Percentiles rank a stretch among this genome's conserved stretches.
These are phyloP conservation scores for Fraxinus paxiana DNA, from an alignment of 305 asterid genomes.

Conservation along the genomic window DNA sequence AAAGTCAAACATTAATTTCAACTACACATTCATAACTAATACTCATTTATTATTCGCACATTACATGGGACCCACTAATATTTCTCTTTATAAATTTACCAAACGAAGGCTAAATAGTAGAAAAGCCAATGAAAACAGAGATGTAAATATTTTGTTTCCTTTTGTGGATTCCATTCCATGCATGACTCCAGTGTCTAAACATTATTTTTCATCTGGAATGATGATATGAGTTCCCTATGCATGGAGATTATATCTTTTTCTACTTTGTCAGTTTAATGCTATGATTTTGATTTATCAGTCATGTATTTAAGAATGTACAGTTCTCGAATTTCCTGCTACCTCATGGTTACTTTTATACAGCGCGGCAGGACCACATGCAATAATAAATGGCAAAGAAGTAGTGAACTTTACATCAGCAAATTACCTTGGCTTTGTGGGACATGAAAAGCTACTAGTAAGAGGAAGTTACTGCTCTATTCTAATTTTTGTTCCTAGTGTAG, in stretches of 20 bases:
- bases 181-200: neutral
- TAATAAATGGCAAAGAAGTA: slow-evolving; percentile 66
- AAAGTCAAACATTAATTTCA: neutral
- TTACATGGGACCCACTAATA: neutral
- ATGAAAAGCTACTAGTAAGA: slow-evolving; percentile 65
- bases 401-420: slow-evolving; percentile 88
- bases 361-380: slow-evolving; percentile 93
- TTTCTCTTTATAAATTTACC: neutral
- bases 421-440: slow-evolving; percentile 88
- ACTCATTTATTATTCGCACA: neutral
- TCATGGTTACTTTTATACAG: slow-evolving; percentile 44
- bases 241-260: slow-evolving; percentile 8
- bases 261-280: neutral
- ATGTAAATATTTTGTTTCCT: neutral
- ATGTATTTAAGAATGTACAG: neutral
- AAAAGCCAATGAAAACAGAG: slow-evolving; percentile 3
- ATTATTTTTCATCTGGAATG: neutral
- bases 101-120: neutral
- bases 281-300: neutral
- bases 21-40: neutral
- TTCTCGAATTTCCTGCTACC: slow-evolving; percentile 21
- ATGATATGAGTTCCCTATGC: slow-evolving; percentile 2
- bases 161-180: slow-evolving; percentile 5
- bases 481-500: slow-evolving; percentile 19
- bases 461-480: slow-evolving; percentile 24